Percentiles rank a stretch among this genome's conserved stretches.
These are phyloP conservation scores for Arthroderma sp. DNA, from an alignment of 2,329 filamentous ascomycete genomes.

Conservation along the genomic window DNA sequence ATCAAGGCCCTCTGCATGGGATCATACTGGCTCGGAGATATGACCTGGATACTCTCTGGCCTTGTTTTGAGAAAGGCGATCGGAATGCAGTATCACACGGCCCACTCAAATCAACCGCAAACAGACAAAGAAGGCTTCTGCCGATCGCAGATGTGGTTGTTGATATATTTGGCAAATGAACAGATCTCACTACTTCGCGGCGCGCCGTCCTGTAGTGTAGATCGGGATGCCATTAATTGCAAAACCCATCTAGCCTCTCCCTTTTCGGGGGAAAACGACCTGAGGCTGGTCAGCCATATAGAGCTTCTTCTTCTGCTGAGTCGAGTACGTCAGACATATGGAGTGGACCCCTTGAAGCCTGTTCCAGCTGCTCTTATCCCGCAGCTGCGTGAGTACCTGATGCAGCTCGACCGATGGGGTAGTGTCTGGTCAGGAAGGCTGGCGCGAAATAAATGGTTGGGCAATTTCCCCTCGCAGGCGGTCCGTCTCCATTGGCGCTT, in stretches of 20 bases:
- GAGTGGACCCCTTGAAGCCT: constrained; percentile 14
- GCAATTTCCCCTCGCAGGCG: constrained; percentile 35
- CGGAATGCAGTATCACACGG: constrained; percentile 28
- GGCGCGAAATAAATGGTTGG: constrained; percentile 28
- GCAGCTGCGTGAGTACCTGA: constrained; percentile 15
- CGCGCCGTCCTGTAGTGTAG: constrained; percentile 5
- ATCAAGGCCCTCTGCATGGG: constrained; percentile 42
- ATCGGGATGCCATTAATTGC: constrained; percentile 7
- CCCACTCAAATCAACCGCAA: constrained; percentile 6
- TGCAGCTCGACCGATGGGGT: constrained; percentile 19
- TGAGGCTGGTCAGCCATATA: constrained; percentile 9
- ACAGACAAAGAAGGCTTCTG: constrained; percentile 6
- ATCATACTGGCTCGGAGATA: constrained; percentile 43
- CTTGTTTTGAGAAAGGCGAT: constrained; percentile 31
- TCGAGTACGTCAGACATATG: constrained; percentile 10
- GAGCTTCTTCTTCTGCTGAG: constrained; percentile 7
- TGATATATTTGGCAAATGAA: constrained; percentile 16
- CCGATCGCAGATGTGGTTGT: constrained; percentile 30
- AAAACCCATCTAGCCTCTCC: constrained; percentile 30
- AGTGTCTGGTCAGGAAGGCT: constrained; percentile 10
- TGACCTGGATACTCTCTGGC: constrained; percentile 36
- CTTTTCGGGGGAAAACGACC: constrained; percentile 22
- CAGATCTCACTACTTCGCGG: constrained; percentile 8
- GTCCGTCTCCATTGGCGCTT: constrained; percentile 36
- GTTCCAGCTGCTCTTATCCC: constrained; percentile 9